These are phyloP conservation scores for Calonectria fujianensis DNA, from an alignment of 2,329 filamentous ascomycete genomes.

Conservation along the genomic window DNA sequence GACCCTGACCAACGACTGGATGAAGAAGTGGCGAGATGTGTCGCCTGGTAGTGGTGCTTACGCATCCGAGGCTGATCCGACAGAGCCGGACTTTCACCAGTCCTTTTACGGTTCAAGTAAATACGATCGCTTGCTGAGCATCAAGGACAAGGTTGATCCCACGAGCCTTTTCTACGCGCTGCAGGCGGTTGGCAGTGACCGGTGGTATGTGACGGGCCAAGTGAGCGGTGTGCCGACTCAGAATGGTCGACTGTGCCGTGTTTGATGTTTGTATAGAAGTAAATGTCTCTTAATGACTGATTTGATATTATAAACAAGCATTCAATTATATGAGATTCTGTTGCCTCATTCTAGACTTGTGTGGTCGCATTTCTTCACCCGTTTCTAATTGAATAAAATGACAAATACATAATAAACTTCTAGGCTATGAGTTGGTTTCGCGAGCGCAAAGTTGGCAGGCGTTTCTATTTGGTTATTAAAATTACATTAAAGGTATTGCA, in stretches of 20 bases:
- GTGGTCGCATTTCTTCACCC: too few relatives aligned
- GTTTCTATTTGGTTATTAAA: too few relatives aligned
- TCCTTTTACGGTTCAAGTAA: constrained; percentile 48
- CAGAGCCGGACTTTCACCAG: constrained; percentile 50
- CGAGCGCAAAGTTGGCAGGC: too few relatives aligned
- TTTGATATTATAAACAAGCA: background rate
- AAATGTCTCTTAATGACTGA: background rate
- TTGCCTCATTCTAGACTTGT: too few relatives aligned
- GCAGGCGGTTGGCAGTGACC: constrained; percentile 47
- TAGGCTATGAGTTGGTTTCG: too few relatives aligned
- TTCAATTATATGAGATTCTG: too few relatives aligned
- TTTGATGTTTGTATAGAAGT: constrained; percentile 15
- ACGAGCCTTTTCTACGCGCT: constrained; percentile 49
- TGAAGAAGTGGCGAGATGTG: constrained; percentile 54
- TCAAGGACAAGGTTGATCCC: constrained; percentile 48
- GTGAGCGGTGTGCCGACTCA: constrained; percentile 49
- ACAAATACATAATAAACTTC: too few relatives aligned
- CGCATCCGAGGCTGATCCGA: constrained; percentile 49
- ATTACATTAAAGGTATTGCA: too few relatives aligned
- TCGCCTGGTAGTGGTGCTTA: constrained; percentile 47
- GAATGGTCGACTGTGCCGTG: constrained; percentile 48
- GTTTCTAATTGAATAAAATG: too few relatives aligned
- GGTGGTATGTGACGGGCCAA: constrained; percentile 49
- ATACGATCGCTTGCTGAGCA: constrained; percentile 45
- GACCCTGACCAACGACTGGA: constrained; percentile 50